Base-by-base conservation (phyloP, 768 basidiomycete species). In the Cantharellus anzutake region DNA sequence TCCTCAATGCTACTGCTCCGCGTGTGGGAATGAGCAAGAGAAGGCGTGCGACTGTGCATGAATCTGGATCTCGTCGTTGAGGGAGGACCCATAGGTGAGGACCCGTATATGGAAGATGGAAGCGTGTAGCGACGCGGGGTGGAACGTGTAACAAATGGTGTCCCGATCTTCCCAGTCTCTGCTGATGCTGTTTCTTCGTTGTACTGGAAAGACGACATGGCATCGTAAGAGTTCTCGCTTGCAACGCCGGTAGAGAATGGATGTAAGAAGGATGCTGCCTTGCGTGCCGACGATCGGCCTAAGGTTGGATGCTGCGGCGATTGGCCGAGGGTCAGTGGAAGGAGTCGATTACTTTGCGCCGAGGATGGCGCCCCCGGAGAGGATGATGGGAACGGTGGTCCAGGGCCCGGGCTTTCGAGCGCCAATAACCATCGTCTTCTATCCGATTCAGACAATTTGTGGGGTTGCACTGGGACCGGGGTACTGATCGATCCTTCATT, bases 321-420 rank as follows among this genome's bases (percentile, higher is more conserved):
- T 37, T 0, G 44, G 11, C 11, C 14, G 38, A 37, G 7, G 7
- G 35, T 14, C 11, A 11, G 35, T 55, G 52, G 38, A 11, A 14
- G 52, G 7, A 37, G 7, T 37, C 11, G 52, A 11, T 37, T 7
- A 37, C 35, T 7, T 11, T 37, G 52, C 14, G 52, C 14, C 38
- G 52, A 7, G 7, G 11, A 37, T 11, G 38, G 52, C 11, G 7
- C 14, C 35, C 38, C 14, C 35, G 35, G 14, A 57, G 56, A 11
- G 14, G 56, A 41, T 41, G 41, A 57, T 37, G 56, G 42, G 14
- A 57, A 11, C 14, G 40, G 42, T 7, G 37, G 7, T 11, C 39
- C 11, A 16, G 56, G 56, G 56, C 56, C 56, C 14, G 56, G 56
- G 2, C 56, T 57, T 11, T 57, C 56, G 42, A 57, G 56, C 34